These are phyloP conservation scores for Colletotrichum incanum DNA, from an alignment of 2,329 filamentous ascomycete species.

Conservation along the genomic window DNA sequence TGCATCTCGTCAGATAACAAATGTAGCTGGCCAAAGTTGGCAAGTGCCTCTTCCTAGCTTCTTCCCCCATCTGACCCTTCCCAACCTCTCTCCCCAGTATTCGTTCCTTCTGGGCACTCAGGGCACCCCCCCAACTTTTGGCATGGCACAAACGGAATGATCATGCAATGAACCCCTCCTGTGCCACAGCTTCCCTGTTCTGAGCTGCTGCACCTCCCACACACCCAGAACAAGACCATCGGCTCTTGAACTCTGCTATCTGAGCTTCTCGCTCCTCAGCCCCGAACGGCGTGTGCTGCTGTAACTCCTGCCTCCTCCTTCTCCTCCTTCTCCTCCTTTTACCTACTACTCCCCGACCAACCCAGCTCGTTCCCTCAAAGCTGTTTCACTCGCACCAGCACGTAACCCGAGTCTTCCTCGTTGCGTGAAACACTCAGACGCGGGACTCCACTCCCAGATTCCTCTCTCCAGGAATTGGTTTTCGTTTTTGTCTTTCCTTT, in stretches of 20 bases:
- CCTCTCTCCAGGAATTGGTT: slow-evolving; percentile 29
- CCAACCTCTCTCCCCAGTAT: slow-evolving; percentile 19
- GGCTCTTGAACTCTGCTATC: slow-evolving; percentile 33
- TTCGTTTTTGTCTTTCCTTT: slow-evolving; percentile 2
- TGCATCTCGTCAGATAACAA: neutral
- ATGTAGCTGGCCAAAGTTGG: neutral
- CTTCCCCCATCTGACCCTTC: slow-evolving; percentile 12
- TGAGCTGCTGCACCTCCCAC: slow-evolving; percentile 34
- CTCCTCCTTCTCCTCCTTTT: slow-evolving; percentile 2
- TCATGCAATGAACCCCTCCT: slow-evolving; percentile 40
- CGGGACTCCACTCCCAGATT: slow-evolving; percentile 35
- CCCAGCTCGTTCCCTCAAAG: slow-evolving; percentile 17
- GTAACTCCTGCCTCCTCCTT: slow-evolving; percentile 2
- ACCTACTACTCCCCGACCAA: neutral
- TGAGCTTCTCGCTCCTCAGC: slow-evolving; percentile 22
- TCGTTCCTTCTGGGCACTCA: neutral
- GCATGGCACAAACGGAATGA: slow-evolving; percentile 27
- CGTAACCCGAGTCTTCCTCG: slow-evolving; percentile 36
- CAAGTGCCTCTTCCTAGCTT: slow-evolving; percentile 1
- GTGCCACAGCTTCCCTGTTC: slow-evolving; percentile 41
- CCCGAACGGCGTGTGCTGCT: neutral
- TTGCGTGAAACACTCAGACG: slow-evolving; percentile 36
- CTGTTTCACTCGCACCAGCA: slow-evolving; percentile 35
- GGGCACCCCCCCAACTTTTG: slow-evolving; percentile 25
- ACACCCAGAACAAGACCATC: slow-evolving; percentile 20